phyloP scores from a whole-genome alignment of 2,329 filamentous ascomycete genomes.

The Venturia oleaginea region DNA sequence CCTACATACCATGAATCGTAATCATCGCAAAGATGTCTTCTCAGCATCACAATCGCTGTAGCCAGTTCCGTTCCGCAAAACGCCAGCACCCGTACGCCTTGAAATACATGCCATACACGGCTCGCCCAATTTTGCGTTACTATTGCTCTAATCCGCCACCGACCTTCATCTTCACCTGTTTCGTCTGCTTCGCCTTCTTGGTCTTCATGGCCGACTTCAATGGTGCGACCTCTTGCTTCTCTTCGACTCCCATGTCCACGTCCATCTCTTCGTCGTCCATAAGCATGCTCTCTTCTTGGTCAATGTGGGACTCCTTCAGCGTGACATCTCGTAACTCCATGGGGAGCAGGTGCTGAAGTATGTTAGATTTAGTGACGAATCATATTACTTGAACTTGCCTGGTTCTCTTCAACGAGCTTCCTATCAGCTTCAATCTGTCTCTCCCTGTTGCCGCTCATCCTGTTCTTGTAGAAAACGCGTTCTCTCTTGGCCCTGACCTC shows the following conservation, averaged over 20 bases:
- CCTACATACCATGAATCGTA: neutral
- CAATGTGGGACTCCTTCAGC: conserved; percentile 49
- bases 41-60: neutral
- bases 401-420: conserved; percentile 83
- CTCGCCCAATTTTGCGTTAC: neutral
- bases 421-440: conserved; percentile 69
- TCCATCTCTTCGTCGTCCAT: conserved; percentile 34
- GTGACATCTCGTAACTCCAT: conserved; percentile 42
- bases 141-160: conserved; percentile 36
- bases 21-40: neutral
- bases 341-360: conserved; percentile 65
- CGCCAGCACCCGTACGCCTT: neutral
- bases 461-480: conserved; percentile 85
- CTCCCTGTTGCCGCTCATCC: conserved; percentile 85
- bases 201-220: conserved; percentile 24
- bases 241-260: conserved; percentile 21
- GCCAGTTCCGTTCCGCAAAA: neutral
- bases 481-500: conserved; percentile 80
- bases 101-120: neutral
- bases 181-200: conserved; percentile 30
- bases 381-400: conserved; percentile 24
- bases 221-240: conserved; percentile 28
- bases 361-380: neutral
- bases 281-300: conserved; percentile 25
- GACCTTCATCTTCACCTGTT: conserved; percentile 37